Evolutionary conservation across 805 yeast species (phyloP), one percentile per base, ranked within the genome.

Genomic region (Metschnikowia gelsemii): DNA sequence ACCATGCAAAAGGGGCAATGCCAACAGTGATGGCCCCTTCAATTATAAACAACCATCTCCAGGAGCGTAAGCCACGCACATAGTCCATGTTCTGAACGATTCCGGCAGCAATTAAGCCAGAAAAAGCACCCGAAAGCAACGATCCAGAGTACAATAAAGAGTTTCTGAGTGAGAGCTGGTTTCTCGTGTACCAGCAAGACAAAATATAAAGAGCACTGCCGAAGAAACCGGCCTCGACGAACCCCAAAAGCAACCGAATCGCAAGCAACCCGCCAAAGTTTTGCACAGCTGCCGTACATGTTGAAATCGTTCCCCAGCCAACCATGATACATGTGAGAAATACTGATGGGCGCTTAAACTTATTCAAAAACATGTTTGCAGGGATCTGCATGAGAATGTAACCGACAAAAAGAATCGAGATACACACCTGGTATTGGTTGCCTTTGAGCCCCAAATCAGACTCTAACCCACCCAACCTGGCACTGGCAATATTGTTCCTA

Each of bases 41-140:
- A 32, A 78, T 72, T 35, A 76, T 62, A 49, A 78, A 78, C 31
- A 78, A 66, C 73, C 78, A 78, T 54, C 78, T 63, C 83, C 83
- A 78, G 9, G 63, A 58, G 12, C 54, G 38, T 34, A 50, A 45
- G 16, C 45, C 47, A 13, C 24, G 42, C 2, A 40, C 41, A n/a
- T 38, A 25, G 26, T 50, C 54, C 70, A 66, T 62, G 35, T 63
- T 61, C 29, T 72, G 58, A 33, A 76, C 59, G 36, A 77, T 76
- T 25, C 79, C 82, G 23, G 76, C 75, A 9, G 79, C 78, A 42
- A 78, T 73, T 42, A 77, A 62, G 8, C 81, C 81, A 13, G 78
- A 64, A 47, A 75, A 72, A 1, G 81, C 80, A 32, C 82, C 79
- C 22, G 79, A 70, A 43, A 68, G 59, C 38, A 73, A 61, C 8